Base-by-base conservation (phyloP, 805 yeast genomes). In the Yueomyces sp. region DNA sequence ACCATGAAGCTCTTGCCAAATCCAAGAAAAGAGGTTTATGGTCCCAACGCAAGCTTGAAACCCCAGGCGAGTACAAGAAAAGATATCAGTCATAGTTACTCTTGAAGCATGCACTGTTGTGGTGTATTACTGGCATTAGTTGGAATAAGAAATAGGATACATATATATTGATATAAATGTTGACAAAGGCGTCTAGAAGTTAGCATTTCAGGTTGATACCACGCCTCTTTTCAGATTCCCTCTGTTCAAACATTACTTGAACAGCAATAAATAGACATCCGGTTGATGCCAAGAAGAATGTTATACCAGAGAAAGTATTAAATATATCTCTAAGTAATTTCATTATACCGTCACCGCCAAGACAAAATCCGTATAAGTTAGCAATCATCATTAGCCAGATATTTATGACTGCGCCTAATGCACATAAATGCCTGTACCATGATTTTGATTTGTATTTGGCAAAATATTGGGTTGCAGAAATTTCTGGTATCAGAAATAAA, bases 301-400 rank as follows among this genome's bases (percentile, higher is more conserved):
- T 51, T 37, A 83, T 57, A 0, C 97, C 97, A 7, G 70, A 67
- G 19, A 67, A 60, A 0, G 97, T 86, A 28, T 74, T 68, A 52
- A 87, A 75, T 75, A 90, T 79, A 43, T 80, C 88, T 26, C 60
- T 55, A 27, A 90, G 64, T 50, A 90, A 69, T 38, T 71, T 67
- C 29, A 70, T 51, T 29, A 88, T 78, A 2, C 98, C 99, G 47
- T 86, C 95, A 30, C 79, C 69, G 6, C 96, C 97, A 33, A 92
- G 70, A 53, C 96, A 92, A 62, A 92, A 92, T 0, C 99, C 99
- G 56, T 83, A 86, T 43, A 94, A 64, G 55, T 92, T 92, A 12
- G 97, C 97, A 50, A 87, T 73, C 87, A 92, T 87, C 98, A 92
- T 90, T 81, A 90, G 74, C 95, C 96, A 90, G 45, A 92, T 81